phyloP scores from a whole-genome alignment of 495 filamentous ascomycete species.

The Lasiosphaeria hispida region DNA sequence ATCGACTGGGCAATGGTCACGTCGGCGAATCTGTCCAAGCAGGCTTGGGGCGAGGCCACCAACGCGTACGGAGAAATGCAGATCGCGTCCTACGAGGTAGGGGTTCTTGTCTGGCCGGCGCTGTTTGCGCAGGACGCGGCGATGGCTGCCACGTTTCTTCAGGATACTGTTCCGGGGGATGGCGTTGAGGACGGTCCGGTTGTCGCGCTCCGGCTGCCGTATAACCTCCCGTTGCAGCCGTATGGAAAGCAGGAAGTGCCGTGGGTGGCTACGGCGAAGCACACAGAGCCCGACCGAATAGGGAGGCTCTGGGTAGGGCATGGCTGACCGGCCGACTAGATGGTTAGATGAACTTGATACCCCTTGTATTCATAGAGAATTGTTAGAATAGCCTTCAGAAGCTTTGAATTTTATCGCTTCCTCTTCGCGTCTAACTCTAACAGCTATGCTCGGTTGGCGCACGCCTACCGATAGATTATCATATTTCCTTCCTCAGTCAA shows the following conservation, averaged over 20 bases:
- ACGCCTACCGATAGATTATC: too few relatives aligned
- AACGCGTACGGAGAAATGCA: slow-evolving; percentile 56
- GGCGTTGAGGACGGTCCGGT: slow-evolving; percentile 23
- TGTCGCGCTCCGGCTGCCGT: slow-evolving; percentile 78
- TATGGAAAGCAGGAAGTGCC: slow-evolving; percentile 65
- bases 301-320: slow-evolving; percentile 42
- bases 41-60: slow-evolving; percentile 76
- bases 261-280: slow-evolving; percentile 70
- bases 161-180: slow-evolving; percentile 44
- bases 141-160: slow-evolving; percentile 70
- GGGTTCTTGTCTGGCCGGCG: slow-evolving; percentile 80
- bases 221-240: slow-evolving; percentile 69
- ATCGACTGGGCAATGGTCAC: slow-evolving; percentile 89
- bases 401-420: too few relatives aligned
- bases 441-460: too few relatives aligned
- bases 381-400: too few relatives aligned
- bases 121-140: slow-evolving; percentile 53
- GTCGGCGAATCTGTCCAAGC: slow-evolving; percentile 82
- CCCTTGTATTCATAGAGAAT: too few relatives aligned
- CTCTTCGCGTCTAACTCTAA: too few relatives aligned
- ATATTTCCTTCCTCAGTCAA: too few relatives aligned
- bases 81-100: slow-evolving; percentile 81
- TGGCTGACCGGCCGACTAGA: background rate
- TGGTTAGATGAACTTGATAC: background rate
- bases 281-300: slow-evolving; percentile 66